Evolutionary conservation across 768 basidiomycete species (phyloP).

Genomic region (Rhodotorula babjevae): DNA sequence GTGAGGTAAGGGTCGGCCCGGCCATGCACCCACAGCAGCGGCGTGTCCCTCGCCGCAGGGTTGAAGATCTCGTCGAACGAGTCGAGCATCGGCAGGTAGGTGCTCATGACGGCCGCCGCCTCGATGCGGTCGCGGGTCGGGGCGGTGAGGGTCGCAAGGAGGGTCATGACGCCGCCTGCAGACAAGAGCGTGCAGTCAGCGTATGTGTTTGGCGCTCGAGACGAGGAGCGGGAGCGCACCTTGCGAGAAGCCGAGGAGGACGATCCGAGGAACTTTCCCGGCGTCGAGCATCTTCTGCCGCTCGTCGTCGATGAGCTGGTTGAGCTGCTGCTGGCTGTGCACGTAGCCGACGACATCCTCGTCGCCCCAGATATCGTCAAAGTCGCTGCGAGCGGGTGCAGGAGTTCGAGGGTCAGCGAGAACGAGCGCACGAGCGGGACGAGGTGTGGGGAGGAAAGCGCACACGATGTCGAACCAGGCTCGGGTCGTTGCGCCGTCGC

Average conservation of each 20-base stretch:
- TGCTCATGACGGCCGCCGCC: constrained; percentile 15
- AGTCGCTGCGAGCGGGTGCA: neutral
- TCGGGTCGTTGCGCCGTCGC: neutral
- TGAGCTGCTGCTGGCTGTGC: constrained; percentile 26
- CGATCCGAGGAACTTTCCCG: constrained; percentile 30
- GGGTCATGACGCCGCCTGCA: constrained; percentile 32
- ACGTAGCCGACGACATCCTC: constrained; percentile 28
- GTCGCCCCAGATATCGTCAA: constrained; percentile 17
- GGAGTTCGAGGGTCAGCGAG: no score
- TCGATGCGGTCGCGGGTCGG: constrained; percentile 6
- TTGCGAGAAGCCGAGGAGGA: constrained; percentile 30
- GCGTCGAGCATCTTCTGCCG: neutral
- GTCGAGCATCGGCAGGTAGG: constrained; percentile 14
- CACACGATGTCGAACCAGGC: constrained; percentile 33
- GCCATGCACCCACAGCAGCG: constrained; percentile 30
- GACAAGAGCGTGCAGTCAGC: no score
- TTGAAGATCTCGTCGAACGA: neutral
- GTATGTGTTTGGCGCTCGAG: neutral
- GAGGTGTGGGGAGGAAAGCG: neutral
- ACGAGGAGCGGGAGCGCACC: neutral
- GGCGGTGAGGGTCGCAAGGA: constrained; percentile 11
- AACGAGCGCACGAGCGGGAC: neutral
- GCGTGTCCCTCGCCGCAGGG: neutral
- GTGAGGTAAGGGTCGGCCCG: constrained; percentile 17
- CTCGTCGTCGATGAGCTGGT: constrained; percentile 27